Evolutionary conservation across 169 alveolate species (phyloP), one percentile per base, ranked within the genome.

Genomic region (Babesia ovata): DNA sequence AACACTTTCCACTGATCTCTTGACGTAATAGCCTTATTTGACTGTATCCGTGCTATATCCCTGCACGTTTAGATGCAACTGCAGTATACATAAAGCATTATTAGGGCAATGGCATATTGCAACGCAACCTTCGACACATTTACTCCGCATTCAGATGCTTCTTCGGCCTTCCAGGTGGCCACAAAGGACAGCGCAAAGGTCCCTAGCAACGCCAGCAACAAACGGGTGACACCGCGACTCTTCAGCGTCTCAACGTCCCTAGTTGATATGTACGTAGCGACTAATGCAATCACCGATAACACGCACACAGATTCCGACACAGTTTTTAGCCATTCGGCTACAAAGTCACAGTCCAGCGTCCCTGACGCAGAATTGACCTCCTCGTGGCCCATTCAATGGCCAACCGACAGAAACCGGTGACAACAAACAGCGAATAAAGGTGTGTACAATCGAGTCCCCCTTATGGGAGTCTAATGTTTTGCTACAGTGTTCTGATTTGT

Each of bases 171-270:
- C 26, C 22, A 61, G 7, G 53, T 28, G 14, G 49, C 45, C 24
- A 46, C 61, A 13, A 26, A 44, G 12, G 84, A 60, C 7, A 74
- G 16, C 2, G 49, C 33, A 50, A 24, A 74, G 6, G 79, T 63
- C 45, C 78, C 36, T 19, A 63, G 11, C 12, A 84, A n/a, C 42
- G 62, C 65, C 21, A 74, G 46, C 33, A 74, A 28, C 50, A 17
- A 26, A 4, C 26, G 39, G 39, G 39, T 33, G 39, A 33, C n/a
- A 4, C 17, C 49, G 0, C 75, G 75, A 12, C 52, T 66, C 33
- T 21, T 13, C n/a, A 66, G 63, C 14, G 49, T 36, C n/a, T 14
- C 63, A 14, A 22, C 53, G 63, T 66, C 75, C 49, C 24, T 6
- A 1, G 48, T 52, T 19, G 75, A 44, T 7, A 10, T 13, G 29